A percentile compares a stretch with the other conserved stretches of the same genome.
Conservation (phyloP, 176 grass and related monocot species). For the Carex kokanica region DNA sequence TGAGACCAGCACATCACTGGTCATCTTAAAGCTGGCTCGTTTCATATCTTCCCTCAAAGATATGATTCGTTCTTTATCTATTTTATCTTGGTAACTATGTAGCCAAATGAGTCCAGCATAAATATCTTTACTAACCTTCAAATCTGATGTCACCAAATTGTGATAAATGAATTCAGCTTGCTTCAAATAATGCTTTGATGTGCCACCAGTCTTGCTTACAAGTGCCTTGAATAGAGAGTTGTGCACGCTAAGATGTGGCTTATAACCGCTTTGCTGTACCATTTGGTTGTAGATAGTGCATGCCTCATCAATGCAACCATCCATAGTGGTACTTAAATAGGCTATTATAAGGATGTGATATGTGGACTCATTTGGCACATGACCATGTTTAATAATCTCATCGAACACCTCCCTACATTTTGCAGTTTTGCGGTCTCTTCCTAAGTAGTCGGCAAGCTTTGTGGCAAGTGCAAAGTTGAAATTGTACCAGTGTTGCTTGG, state of each 20-base stretch:
- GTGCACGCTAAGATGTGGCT: slow-evolving; percentile 66
- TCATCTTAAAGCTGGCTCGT: slow-evolving; percentile 53
- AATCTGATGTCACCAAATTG: slow-evolving; percentile 67
- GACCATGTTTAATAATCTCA: slow-evolving; percentile 68
- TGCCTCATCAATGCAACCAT: slow-evolving; percentile 61
- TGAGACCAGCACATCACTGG: slow-evolving; percentile 73
- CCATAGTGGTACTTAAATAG: slow-evolving; percentile 56
- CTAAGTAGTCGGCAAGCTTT: slow-evolving; percentile 77
- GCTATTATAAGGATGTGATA: slow-evolving; percentile 84
- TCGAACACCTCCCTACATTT: slow-evolving; percentile 78
- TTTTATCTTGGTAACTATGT: slow-evolving; percentile 90
- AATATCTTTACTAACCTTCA: slow-evolving; percentile 64
- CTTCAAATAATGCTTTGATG: slow-evolving; percentile 69
- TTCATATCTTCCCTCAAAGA: slow-evolving; percentile 74
- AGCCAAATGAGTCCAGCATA: slow-evolving; percentile 90
- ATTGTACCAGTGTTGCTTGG: slow-evolving; percentile 74
- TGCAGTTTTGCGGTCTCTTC: slow-evolving; percentile 70
- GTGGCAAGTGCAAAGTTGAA: slow-evolving; percentile 84
- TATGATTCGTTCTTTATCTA: slow-evolving; percentile 66
- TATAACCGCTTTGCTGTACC: slow-evolving; percentile 83
- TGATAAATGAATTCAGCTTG: slow-evolving; percentile 91
- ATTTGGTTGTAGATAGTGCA: slow-evolving; percentile 94
- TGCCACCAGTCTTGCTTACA: slow-evolving; percentile 65
- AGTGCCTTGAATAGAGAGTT: slow-evolving; percentile 81
- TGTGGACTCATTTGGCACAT: slow-evolving; percentile 78